Conservation (phyloP, 2,329 filamentous ascomycete genomes). For the Tolypocladium paradoxum region DNA sequence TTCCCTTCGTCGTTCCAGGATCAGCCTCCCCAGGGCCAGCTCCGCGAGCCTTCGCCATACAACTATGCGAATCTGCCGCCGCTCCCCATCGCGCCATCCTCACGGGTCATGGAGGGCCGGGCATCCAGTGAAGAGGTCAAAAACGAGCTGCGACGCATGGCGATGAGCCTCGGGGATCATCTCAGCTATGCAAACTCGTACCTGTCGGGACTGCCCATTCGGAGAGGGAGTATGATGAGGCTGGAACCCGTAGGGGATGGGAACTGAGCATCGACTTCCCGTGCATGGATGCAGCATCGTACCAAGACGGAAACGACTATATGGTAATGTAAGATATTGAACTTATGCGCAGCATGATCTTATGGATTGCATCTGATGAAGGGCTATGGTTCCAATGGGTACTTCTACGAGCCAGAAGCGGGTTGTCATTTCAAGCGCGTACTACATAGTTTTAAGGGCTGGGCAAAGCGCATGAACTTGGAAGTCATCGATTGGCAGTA, state of each 20-base stretch:
- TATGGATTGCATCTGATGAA: background rate
- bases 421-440: background rate
- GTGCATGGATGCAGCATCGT: background rate
- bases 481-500: background rate
- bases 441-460: background rate
- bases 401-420: background rate
- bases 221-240: slow-evolving; percentile 20
- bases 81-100: slow-evolving; percentile 34
- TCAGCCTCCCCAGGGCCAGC: slow-evolving; percentile 8
- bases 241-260: slow-evolving; percentile 2
- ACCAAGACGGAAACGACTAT: background rate
- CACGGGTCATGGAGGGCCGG: slow-evolving; percentile 43
- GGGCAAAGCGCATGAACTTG: background rate
- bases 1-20: slow-evolving; percentile 8
- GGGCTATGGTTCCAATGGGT: background rate
- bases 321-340: background rate
- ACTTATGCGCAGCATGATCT: background rate
- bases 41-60: slow-evolving; percentile 8
- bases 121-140: slow-evolving; percentile 40
- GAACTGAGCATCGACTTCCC: background rate
- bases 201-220: slow-evolving; percentile 28
- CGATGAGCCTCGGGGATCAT: slow-evolving; percentile 38
- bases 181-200: slow-evolving; percentile 34
- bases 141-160: slow-evolving; percentile 38
- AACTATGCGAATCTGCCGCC: slow-evolving; percentile 19